A percentile compares a stretch with the other conserved stretches of the same genome.
phyloP scores from a whole-genome alignment of 257 asterid genomes.

The Pogostemon cablin region DNA sequence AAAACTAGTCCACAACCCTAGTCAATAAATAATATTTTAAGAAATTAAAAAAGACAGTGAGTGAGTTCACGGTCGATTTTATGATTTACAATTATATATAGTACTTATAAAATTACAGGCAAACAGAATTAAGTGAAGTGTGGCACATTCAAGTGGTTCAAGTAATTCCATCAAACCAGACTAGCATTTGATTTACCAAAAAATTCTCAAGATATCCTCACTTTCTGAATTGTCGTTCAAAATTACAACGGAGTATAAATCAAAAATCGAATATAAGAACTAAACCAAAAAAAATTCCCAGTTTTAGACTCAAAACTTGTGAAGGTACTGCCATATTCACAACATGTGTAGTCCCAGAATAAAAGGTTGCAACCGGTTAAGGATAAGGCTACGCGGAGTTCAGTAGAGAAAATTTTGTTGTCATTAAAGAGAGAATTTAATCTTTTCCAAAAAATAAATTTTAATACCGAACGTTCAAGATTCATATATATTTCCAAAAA shows the following conservation, averaged over 20 bases:
- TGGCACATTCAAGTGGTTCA: constrained; percentile 7
- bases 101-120: not conserved
- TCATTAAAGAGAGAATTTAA: not conserved
- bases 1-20: constrained; percentile 10
- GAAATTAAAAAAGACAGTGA: not conserved
- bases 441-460: constrained; percentile 19
- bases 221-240: not conserved
- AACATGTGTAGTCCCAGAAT: too few species aligned
- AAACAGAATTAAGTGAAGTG: constrained; percentile 20
- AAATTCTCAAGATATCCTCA: not conserved
- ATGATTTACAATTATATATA: not conserved
- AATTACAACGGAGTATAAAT: not conserved
- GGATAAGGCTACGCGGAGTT: too few species aligned
- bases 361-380: too few species aligned
- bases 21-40: not conserved
- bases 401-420: not conserved
- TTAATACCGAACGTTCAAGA: not conserved
- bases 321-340: too few species aligned
- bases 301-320: too few species aligned
- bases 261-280: not conserved
- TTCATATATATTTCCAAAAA: not conserved
- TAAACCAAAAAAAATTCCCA: too few species aligned
- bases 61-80: not conserved
- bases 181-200: constrained; percentile 3
- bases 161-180: not conserved